Evolutionary conservation across 2,329 filamentous ascomycete genomes (phyloP).

Genomic region (Ceratocystis colombiana): DNA sequence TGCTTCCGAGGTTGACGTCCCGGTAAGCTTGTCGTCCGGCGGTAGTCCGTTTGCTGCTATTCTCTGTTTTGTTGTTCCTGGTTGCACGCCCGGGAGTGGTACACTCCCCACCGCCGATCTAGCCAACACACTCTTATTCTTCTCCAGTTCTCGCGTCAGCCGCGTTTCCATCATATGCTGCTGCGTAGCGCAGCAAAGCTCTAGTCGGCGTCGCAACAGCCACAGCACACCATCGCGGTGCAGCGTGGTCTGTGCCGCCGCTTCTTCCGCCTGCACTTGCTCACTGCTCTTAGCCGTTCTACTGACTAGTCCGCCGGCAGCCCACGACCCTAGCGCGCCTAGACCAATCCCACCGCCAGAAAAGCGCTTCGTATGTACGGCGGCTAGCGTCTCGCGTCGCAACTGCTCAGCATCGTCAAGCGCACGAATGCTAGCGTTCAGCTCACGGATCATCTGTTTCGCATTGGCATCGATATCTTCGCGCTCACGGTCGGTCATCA

Average conservation of each 20-base stretch:
- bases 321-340: slow-evolving; percentile 55
- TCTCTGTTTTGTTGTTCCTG: slow-evolving; percentile 10
- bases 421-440: slow-evolving; percentile 69
- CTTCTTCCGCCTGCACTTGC: slow-evolving; percentile 62
- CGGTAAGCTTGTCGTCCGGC: slow-evolving; percentile 26
- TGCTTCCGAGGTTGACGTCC: slow-evolving; percentile 27
- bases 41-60: slow-evolving; percentile 16
- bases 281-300: slow-evolving; percentile 47
- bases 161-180: slow-evolving; percentile 88
- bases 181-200: slow-evolving; percentile 67
- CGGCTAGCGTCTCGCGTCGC: slow-evolving; percentile 63
- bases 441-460: slow-evolving; percentile 72
- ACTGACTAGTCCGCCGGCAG: slow-evolving; percentile 51
- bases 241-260: slow-evolving; percentile 52
- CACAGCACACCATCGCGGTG: slow-evolving; percentile 77
- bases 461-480: slow-evolving; percentile 82
- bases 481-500: slow-evolving; percentile 69
- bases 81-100: slow-evolving; percentile 26
- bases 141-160: slow-evolving; percentile 74
- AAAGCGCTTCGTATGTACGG: slow-evolving; percentile 61
- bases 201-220: slow-evolving; percentile 65
- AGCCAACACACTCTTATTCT: slow-evolving; percentile 74
- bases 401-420: slow-evolving; percentile 75
- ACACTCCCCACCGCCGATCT: slow-evolving; percentile 40
- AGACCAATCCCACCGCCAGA: slow-evolving; percentile 42